Evolutionary conservation across 495 filamentous ascomycete species (phyloP).

Genomic region (Bombardia bombarda): DNA sequence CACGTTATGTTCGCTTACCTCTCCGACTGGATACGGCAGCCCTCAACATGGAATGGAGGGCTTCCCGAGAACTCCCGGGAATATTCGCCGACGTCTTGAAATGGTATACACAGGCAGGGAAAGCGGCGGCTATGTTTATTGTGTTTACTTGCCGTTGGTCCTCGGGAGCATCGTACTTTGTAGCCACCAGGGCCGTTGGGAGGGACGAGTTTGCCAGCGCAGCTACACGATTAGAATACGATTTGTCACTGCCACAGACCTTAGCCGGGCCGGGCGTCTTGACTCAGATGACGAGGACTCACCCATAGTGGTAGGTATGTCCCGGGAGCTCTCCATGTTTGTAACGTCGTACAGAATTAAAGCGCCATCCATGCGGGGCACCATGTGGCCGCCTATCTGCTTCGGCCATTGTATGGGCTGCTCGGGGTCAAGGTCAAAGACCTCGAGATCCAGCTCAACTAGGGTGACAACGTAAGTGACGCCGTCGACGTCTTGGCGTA

Average conservation of each 20-base stretch:
- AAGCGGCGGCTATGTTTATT: constrained; percentile 49
- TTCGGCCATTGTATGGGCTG: constrained; percentile 74
- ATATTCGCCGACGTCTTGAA: constrained; percentile 63
- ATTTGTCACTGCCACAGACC: not conserved
- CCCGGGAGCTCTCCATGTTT: constrained; percentile 58
- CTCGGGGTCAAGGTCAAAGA: constrained; percentile 58
- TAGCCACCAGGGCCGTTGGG: constrained; percentile 71
- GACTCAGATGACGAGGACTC: constrained; percentile 32
- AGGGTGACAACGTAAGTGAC: constrained; percentile 69
- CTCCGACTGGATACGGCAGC: constrained; percentile 54
- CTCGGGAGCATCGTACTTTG: constrained; percentile 71
- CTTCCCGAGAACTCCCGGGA: constrained; percentile 68
- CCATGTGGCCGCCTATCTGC: constrained; percentile 53
- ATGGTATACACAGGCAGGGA: constrained; percentile 55
- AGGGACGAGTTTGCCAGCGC: constrained; percentile 57
- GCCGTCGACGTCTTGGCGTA: constrained; percentile 72
- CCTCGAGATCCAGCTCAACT: constrained; percentile 64
- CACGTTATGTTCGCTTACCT: constrained; percentile 65
- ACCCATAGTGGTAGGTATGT: constrained; percentile 64
- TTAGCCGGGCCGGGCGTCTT: not conserved
- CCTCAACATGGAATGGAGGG: constrained; percentile 67
- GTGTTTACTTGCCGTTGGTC: constrained; percentile 52
- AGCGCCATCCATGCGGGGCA: constrained; percentile 73
- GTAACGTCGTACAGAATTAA: constrained; percentile 81
- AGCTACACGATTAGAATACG: constrained; percentile 41